Evolutionary conservation across 352 stramenopile genomes (phyloP), one percentile per base, ranked within the genome.

Genomic region (Aphanomyces cochlioides): DNA sequence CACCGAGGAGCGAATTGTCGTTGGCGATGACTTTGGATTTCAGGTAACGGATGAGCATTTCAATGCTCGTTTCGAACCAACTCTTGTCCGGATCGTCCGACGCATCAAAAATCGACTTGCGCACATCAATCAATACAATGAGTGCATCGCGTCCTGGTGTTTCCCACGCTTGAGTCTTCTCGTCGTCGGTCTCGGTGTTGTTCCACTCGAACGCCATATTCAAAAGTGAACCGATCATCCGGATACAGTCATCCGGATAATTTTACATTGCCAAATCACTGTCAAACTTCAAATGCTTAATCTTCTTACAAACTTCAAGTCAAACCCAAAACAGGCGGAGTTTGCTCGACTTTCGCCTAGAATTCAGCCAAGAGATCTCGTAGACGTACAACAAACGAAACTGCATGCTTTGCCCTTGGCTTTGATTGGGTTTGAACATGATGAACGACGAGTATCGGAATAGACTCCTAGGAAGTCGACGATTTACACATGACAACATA

Each of bases 1-100:
- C 74, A 47, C 87, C 85, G 15, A 92, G 72, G 67, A 92, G 74
- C 57, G 87, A 94, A 61, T 88, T 90, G 75, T 94, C 87, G 65
- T 74, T 85, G 7, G 83, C 87, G 47, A 94, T 75, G 40, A 94
- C 77, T 77, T 94, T 94, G 28, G 80, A 75, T 75, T 94, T 92
- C 12, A 88, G 70, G 5, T 91, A 74, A 65, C 85, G 88, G 34
- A 88, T 73, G 15, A 91, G 71, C 37, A 94, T 78, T 41, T 89
- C 74, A 28, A 92, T 67, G 17, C 88, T 76, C 7, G 84, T 84
- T 60, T 90, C 80, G 58, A 94, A 90, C 87, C 87, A 94, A 28
- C 78, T 87, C 57, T 72, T 66, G 36, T 21, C 37, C 7, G 40
- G 47, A 38, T 50, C 67, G 12, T 73, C 56, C 12, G 66, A 84